Percentiles rank a stretch among this genome's conserved stretches.
Evolutionary conservation across 106 monocot genomes (phyloP).

Genomic region (Apostasia shenzhenica): DNA sequence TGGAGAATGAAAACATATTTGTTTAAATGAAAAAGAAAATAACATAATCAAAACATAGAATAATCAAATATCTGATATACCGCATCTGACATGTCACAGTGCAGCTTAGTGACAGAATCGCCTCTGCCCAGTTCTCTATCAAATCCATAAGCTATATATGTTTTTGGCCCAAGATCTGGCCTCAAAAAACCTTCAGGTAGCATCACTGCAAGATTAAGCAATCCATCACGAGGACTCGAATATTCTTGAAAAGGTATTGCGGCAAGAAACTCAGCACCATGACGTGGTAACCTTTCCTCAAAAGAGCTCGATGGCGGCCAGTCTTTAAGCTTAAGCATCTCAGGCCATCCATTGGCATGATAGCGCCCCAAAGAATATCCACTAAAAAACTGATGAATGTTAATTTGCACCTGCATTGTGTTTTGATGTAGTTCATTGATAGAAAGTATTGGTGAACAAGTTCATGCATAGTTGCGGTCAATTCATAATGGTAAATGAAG

Average conservation of each 20-base stretch:
- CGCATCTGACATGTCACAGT: conserved; percentile 26
- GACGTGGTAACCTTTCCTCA: conserved; percentile 14
- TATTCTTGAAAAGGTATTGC: conserved; percentile 21
- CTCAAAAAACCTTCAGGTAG: conserved; percentile 10
- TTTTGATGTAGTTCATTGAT: no score
- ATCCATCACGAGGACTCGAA: conserved; percentile 10
- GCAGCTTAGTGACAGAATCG: conserved; percentile 22
- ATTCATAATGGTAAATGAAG: no score
- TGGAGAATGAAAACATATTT: no score
- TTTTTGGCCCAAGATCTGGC: conserved; percentile 23
- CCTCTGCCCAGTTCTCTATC: conserved; percentile 13
- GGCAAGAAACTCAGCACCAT: conserved; percentile 13
- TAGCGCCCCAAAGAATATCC: conserved; percentile 9
- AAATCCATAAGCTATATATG: conserved; percentile 21
- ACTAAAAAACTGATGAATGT: conserved; percentile 15
- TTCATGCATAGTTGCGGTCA: no score
- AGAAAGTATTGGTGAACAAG: no score
- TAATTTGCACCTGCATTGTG: conserved; percentile 13
- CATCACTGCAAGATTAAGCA: conserved; percentile 18
- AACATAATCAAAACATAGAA: no score
- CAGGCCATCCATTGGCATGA: conserved; percentile 7
- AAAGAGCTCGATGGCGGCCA: conserved; percentile 14
- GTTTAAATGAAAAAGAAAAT: no score
- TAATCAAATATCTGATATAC: background rate
- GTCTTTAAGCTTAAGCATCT: conserved; percentile 25